Percentiles rank a stretch among this genome's conserved stretches.
Evolutionary conservation across 1,284 basidiomycete species (phyloP).

Genomic region (Hymenochaete sp.): DNA sequence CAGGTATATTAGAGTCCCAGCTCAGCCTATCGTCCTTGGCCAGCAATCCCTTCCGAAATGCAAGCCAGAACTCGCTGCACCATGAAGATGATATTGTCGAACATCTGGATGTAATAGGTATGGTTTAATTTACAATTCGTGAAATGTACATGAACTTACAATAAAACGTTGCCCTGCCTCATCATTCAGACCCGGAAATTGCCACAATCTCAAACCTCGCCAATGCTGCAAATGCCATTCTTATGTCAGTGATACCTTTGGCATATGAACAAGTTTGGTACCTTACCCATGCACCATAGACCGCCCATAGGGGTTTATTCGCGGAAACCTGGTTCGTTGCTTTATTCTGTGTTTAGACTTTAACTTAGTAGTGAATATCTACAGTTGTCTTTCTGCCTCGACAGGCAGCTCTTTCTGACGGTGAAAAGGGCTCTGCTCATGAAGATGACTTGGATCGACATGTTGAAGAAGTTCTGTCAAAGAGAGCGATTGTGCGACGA

Average conservation of each 20-base stretch:
- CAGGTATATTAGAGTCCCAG: slow-evolving; percentile 37
- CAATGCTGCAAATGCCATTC: slow-evolving; percentile 71
- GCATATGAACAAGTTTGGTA: background rate
- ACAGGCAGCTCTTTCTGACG: slow-evolving; percentile 20
- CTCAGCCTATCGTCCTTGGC: slow-evolving; percentile 30
- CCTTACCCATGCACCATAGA: slow-evolving; percentile 27
- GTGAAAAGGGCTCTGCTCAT: slow-evolving; percentile 23
- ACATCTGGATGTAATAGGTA: slow-evolving; percentile 71
- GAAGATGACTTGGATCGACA: slow-evolving; percentile 68
- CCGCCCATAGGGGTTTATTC: slow-evolving; percentile 63
- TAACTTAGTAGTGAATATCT: too few relatives aligned
- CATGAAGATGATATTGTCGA: slow-evolving; percentile 70
- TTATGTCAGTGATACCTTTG: slow-evolving; percentile 38
- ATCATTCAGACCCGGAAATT: slow-evolving; percentile 56
- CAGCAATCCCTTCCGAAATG: slow-evolving; percentile 19
- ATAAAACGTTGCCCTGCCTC: background rate
- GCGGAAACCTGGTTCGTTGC: too few relatives aligned
- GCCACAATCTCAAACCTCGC: slow-evolving; percentile 62
- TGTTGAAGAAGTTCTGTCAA: slow-evolving; percentile 68
- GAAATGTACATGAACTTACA: background rate
- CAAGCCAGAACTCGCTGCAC: slow-evolving; percentile 28
- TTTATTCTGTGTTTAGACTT: too few relatives aligned
- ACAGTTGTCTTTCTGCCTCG: slow-evolving; percentile 48
- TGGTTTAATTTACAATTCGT: slow-evolving; percentile 17
- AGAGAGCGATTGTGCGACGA: slow-evolving; percentile 53